A percentile compares a stretch with the other conserved stretches of the same genome.
These are phyloP conservation scores for Ascochyta rabiei DNA, from an alignment of 2,329 filamentous ascomycete genomes.

Conservation along the genomic window DNA sequence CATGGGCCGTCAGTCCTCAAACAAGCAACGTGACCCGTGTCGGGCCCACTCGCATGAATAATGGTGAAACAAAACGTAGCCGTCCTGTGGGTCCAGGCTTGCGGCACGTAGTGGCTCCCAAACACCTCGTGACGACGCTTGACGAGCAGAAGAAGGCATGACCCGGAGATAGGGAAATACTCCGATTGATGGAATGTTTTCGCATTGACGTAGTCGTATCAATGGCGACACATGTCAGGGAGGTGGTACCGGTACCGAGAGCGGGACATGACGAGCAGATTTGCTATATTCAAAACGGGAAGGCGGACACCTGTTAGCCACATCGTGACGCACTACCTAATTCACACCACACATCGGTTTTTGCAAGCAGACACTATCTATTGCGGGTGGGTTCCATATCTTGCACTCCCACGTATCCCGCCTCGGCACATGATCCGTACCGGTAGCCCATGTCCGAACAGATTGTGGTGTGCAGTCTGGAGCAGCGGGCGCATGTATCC, in stretches of 20 bases:
- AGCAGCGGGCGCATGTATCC: background rate
- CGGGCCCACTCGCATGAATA: constrained; percentile 18
- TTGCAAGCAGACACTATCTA: background rate
- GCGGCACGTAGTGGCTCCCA: constrained; percentile 10
- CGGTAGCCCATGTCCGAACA: background rate
- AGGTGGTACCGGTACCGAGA: constrained; percentile 1
- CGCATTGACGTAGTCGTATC: background rate
- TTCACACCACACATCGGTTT: background rate
- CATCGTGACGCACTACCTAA: background rate
- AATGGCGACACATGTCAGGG: constrained; percentile 8
- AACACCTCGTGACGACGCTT: constrained; percentile 5
- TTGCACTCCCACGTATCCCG: background rate
- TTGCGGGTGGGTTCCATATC: background rate
- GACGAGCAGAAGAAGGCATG: background rate
- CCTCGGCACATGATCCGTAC: background rate
- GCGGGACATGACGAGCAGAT: background rate
- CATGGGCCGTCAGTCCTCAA: constrained; percentile 12
- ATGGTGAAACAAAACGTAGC: constrained; percentile 29
- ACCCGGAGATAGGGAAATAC: background rate
- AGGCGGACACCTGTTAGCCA: background rate
- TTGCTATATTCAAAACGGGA: constrained; percentile 3
- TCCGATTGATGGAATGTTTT: constrained; percentile 31
- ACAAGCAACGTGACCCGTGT: constrained; percentile 14
- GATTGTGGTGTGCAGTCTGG: background rate
- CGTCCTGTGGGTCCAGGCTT: constrained; percentile 14